Evolutionary conservation across 2,329 filamentous ascomycete species (phyloP), one percentile per base, ranked within the genome.

Genomic region (Huntiella savannae): DNA sequence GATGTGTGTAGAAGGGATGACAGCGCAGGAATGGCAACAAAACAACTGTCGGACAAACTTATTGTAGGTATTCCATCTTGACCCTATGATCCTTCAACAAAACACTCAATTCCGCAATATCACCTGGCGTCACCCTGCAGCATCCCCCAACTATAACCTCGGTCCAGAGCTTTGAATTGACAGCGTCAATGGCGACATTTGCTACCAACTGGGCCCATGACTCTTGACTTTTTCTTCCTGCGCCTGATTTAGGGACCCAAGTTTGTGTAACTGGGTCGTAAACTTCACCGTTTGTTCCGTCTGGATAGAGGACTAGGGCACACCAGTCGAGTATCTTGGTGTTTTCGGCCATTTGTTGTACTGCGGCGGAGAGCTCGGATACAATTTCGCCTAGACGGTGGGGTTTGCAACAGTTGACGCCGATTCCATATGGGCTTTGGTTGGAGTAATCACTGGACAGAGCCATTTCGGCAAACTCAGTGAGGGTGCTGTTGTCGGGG

Each of bases 341-440:
- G 3, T 57, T 52, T 3, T 54, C 44, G 1, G 65, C 47, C 52
- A 73, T 45, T n/a, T 49, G 51, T 7, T 51, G 49, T 12, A 76
- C 56, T 6, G 62, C 65, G 3, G 59, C 62, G 53, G 79, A 73
- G 43, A 72, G 78, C 42, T 68, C 62, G 13, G 58, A 59, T 13
- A 83, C 59, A 12, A 80, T 59, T 0, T 59, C 55, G 2, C 69
- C 67, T 28, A 83, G 62, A 56, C 79, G 76, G 43, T 69, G 64
- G 33, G 82, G 67, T 57, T 78, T 80, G 34, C 70, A 81, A 57
- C 77, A 82, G 58, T 82, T 82, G 54, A 82, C 69, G 1, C 78
- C 77, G 17, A 82, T 65, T 0, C 71, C 77, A 70, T 71, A 77
- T 0, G 77, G 77, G 3, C 58, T 50, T 4, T 51, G 53, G 1